Evolutionary conservation across 495 filamentous ascomycete species (phyloP).

Genomic region (Penicillium pulvis): DNA sequence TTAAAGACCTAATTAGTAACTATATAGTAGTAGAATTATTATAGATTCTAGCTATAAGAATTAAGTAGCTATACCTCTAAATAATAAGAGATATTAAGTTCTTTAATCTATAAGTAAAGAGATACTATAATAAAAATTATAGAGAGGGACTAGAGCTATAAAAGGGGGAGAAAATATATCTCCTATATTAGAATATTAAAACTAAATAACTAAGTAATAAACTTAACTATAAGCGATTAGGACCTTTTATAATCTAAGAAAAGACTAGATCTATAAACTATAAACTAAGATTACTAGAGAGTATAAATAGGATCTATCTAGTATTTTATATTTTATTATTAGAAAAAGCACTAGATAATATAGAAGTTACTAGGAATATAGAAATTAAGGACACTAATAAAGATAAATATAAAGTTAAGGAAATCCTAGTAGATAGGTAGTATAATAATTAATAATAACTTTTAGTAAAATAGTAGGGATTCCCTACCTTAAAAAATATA

Average conservation of each 20-base stretch:
- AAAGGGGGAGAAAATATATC: conserved; percentile 33
- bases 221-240: conserved; percentile 30
- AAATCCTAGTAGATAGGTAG: conserved; percentile 10
- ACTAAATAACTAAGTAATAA: conserved; percentile 33
- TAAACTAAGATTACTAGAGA: conserved; percentile 13
- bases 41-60: conserved; percentile 7
- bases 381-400: conserved; percentile 11
- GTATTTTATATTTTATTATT: conserved; percentile 20
- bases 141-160: conserved; percentile 25
- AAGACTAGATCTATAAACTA: conserved; percentile 16
- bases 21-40: not conserved
- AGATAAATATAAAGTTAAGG: conserved; percentile 15
- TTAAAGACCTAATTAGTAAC: not conserved
- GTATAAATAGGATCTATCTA: conserved; percentile 14
- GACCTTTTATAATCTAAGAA: conserved; percentile 16
- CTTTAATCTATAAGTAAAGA: conserved; percentile 14
- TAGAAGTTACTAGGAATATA: conserved; percentile 6
- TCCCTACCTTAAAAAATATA: conserved; percentile 18
- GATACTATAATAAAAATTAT: conserved; percentile 22
- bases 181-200: conserved; percentile 27
- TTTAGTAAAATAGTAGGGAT: conserved; percentile 13
- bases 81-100: conserved; percentile 15
- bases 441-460: conserved; percentile 10
- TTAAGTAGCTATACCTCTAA: conserved; percentile 13
- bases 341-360: conserved; percentile 12